Base-by-base conservation (phyloP, 83 land plant genomes). In the Picea abies region DNA sequence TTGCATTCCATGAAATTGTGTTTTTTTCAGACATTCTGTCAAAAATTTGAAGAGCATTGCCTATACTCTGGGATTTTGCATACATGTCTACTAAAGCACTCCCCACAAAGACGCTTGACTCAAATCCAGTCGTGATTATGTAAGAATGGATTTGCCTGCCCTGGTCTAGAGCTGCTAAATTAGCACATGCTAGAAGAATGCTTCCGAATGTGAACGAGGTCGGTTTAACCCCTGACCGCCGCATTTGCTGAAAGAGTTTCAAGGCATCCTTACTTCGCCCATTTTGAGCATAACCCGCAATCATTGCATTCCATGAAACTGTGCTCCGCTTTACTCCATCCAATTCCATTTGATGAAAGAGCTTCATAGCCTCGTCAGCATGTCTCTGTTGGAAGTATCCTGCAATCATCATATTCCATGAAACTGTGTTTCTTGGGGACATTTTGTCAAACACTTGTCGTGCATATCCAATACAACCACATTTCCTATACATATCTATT, bases 141-240 rank as follows among this genome's bases (percentile, higher is more conserved):
- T 90, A 88, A 70, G 83, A 72, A 87, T 92, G 94, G 0, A 92
- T 81, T 72, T 90, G 89, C 58, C 83, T 83, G 17, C 94, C 94
- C 17, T 77, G 82, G 0, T 52, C 44, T 20, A 88, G 56, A 17
- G 84, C 90, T 77, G 79, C 79, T 58, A 90, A 63, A 60, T 88
- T 84, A 67, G 91, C 89, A 73, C 88, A 83, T 58, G 85, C 88
- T 25, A 35, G 52, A 22, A 86, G 66, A 11, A 83, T 17, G n/a
- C 56, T 62, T 7, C 81, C 66, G 41, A 63, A 70, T 39, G 70
- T 86, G 32, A 86, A 82, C 32, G 78, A 26, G 79, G 82, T 81
- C 47, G 88, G 85, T 5, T 66, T 73, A 9, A 83, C 39, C 19
- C 82, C 85, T 17, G 20, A 20, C 1, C 78, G 65, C 56, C 66